These are phyloP conservation scores for Colletotrichum noveboracense DNA, from an alignment of 2,329 filamentous ascomycete species.

Conservation along the genomic window DNA sequence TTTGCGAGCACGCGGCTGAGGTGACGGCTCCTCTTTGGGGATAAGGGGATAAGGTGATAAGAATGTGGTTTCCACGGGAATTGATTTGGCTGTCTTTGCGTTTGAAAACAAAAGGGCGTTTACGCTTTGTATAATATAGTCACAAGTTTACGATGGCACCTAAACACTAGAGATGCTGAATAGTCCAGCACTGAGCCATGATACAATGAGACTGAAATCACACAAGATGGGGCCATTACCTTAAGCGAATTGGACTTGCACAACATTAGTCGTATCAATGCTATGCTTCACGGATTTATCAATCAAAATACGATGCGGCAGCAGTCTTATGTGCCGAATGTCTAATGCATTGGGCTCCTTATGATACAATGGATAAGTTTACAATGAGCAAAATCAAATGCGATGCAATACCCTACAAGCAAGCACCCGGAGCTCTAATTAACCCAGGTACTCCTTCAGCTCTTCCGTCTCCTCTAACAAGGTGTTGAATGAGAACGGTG, in stretches of 20 bases:
- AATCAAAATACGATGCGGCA: background rate
- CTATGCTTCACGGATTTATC: background rate
- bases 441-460: slow-evolving; percentile 60
- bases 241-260: background rate
- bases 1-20: slow-evolving; percentile 89
- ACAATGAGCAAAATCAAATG: slow-evolving; percentile 17
- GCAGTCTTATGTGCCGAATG: slow-evolving; percentile 1
- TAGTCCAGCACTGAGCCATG: background rate
- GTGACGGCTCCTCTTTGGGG: slow-evolving; percentile 79
- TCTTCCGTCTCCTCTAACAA: slow-evolving; percentile 83
- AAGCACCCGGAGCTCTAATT: slow-evolving; percentile 5
- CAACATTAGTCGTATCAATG: background rate
- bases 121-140: background rate
- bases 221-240: background rate
- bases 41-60: slow-evolving; percentile 27
- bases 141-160: background rate
- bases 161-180: background rate
- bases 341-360: slow-evolving; percentile 16
- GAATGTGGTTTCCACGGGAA: background rate
- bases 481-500: slow-evolving; percentile 86
- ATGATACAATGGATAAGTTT: slow-evolving; percentile 24
- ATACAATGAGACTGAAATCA: background rate
- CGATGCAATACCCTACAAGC: background rate
- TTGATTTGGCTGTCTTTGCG: background rate
- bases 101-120: background rate